Evolutionary conservation across 106 monocot species (phyloP), one percentile per base, ranked within the genome.

Genomic region (Agapanthus africanus): DNA sequence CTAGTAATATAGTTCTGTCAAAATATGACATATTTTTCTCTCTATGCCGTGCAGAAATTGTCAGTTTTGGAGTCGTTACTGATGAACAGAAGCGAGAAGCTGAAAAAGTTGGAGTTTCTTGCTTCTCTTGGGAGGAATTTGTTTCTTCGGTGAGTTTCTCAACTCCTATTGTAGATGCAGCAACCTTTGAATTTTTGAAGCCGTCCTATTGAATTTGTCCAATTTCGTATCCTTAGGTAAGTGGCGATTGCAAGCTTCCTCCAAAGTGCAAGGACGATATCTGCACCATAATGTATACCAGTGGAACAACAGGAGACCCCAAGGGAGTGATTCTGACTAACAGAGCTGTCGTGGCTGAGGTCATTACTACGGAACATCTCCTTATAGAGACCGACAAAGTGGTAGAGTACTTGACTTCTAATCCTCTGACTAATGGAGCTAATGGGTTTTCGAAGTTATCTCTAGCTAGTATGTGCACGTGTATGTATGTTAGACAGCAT

Each of bases 281-380:
- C 18, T 88, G 91, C 78, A 91, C 88, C 46, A 88, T 95, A 70
- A 95, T 95, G 91, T 95, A 95, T 52, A 95, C 95, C 31, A 95
- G 95, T 66, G 95, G 95, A 67, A 95, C 95, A 14, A 95, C 95
- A 11, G 95, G 95, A 76, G 91, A 95, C 15, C 95, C 95, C 5
- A 95, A 95, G 36, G 95, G 95, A 54, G 95, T 95, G 1, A 81
- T 78, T 37, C 57, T 95, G 49, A 86, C 83, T 35, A 95, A 95
- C 78, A 84, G 66, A 41, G 95, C 83, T 68, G 37, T 95, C 34
- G 59, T 91, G 13, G 69, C 86, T 36, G 75, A 84, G 67, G 88
- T 95, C 63, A 40, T 80, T 14, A 79, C 33, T n/a, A 91, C 78
- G 28, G 95, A 95, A 40, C 65, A 91, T 68, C 78, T 95, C 28